These are phyloP conservation scores for Pseudognaphalium luteoalbum DNA, from an alignment of 129 eudicot species.

Conservation along the genomic window DNA sequence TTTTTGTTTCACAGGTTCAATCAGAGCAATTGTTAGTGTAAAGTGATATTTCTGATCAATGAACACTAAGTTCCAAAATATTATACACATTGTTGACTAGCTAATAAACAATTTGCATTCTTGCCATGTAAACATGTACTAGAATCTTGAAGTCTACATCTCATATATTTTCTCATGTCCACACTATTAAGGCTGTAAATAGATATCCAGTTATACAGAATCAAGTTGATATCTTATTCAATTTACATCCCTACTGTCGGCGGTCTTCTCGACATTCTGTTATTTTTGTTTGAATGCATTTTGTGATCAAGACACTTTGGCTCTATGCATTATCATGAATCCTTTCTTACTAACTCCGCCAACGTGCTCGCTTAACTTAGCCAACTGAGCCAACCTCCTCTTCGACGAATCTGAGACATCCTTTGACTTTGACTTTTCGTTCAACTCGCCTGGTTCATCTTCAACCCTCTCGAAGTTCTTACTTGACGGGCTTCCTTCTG, in stretches of 20 bases:
- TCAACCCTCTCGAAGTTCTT: conserved; percentile 34
- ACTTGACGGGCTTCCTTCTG: conserved; percentile 52
- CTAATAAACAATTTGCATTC: conserved; percentile 9
- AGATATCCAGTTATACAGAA: conserved; percentile 23
- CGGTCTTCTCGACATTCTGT: conserved; percentile 12
- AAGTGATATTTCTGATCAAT: neutral
- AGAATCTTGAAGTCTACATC: conserved; percentile 2
- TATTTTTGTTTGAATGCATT: neutral
- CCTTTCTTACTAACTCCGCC: conserved; percentile 66
- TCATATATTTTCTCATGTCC: too few species aligned
- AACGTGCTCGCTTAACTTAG: conserved; percentile 69
- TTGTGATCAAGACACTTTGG: conserved; percentile 55
- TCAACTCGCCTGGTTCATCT: conserved; percentile 39
- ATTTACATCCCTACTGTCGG: conserved; percentile 6
- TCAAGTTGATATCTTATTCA: conserved; percentile 8
- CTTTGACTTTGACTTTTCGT: conserved; percentile 27
- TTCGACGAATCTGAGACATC: conserved; percentile 61
- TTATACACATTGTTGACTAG: conserved; percentile 1
- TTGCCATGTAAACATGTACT: conserved; percentile 1
- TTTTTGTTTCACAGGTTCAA: neutral
- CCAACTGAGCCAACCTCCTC: conserved; percentile 77
- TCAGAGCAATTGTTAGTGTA: neutral
- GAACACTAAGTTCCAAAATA: neutral
- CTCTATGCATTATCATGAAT: conserved; percentile 84
- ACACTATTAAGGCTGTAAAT: neutral